These are phyloP conservation scores for Sicyos edulis DNA, from an alignment of 306 rosid genomes.

Conservation along the genomic window DNA sequence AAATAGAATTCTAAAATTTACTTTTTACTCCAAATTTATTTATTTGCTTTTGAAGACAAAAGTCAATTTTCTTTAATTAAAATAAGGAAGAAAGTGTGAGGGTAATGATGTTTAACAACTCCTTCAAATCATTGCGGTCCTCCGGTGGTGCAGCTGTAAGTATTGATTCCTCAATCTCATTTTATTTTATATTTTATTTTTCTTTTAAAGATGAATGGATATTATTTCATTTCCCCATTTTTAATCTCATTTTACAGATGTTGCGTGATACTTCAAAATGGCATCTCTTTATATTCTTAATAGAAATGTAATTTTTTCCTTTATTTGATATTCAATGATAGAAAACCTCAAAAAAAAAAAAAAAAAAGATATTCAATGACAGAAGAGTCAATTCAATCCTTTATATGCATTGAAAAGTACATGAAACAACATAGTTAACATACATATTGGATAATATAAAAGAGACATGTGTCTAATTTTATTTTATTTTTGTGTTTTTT, in stretches of 20 bases:
- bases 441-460: no score
- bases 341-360: no score
- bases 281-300: not conserved
- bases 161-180: conserved; percentile 5
- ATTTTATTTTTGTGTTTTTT: no score
- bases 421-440: no score
- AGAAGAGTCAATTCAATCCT: no score
- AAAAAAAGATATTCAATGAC: not conserved
- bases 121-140: conserved; percentile 4
- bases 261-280: not conserved
- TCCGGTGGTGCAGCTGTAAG: not conserved
- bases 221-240: not conserved
- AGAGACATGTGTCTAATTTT: no score
- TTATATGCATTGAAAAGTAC: no score
- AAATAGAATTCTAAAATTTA: no score
- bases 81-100: not conserved
- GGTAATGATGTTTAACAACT: conserved; percentile 12
- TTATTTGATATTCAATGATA: not conserved
- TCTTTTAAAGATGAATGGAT: no score
- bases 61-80: not conserved
- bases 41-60: no score
- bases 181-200: not conserved
- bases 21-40: no score
- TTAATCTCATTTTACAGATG: not conserved
- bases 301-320: not conserved